These are phyloP conservation scores for Helianthus tuberosus DNA, from an alignment of 129 eudicot genomes.

Conservation along the genomic window DNA sequence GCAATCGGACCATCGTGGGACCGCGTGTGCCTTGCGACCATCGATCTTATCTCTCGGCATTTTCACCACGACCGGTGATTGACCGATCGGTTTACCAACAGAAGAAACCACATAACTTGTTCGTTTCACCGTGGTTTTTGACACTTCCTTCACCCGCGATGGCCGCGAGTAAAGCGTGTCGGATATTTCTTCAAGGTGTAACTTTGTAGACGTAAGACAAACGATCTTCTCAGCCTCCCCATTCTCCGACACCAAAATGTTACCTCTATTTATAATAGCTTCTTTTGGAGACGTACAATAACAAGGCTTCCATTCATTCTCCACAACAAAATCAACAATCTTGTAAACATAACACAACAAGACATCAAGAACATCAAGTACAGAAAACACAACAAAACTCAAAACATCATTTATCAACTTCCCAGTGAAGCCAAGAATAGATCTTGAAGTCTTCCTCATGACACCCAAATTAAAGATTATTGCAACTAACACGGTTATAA, in stretches of 20 bases:
- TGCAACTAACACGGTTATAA: no score
- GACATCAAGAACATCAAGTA: conserved; percentile 72
- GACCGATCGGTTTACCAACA: background rate
- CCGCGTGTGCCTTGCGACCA: conserved; percentile 21
- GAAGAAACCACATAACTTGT: conserved; percentile 24
- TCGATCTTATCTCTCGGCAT: conserved; percentile 76
- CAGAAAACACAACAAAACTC: conserved; percentile 65
- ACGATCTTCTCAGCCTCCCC: conserved; percentile 71
- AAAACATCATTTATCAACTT: conserved; percentile 46
- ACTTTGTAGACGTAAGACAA: conserved; percentile 52
- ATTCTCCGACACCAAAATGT: conserved; percentile 70
- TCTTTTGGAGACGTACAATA: conserved; percentile 70
- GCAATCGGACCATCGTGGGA: conserved; percentile 96
- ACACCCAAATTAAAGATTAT: background rate
- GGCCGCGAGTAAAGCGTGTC: conserved; percentile 79
- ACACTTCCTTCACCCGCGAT: conserved; percentile 58
- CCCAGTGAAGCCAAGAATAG: conserved; percentile 42
- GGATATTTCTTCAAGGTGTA: conserved; percentile 77
- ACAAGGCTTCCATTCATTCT: conserved; percentile 91
- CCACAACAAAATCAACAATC: conserved; percentile 60
- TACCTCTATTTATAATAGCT: conserved; percentile 51
- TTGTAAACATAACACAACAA: conserved; percentile 66
- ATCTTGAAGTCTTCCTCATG: conserved; percentile 23
- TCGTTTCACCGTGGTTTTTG: conserved; percentile 46
- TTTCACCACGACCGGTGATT: conserved; percentile 53